A percentile compares a stretch with the other conserved stretches of the same genome.
Evolutionary conservation across 306 rosid species (phyloP).

Genomic region (Biancaea sappan): DNA sequence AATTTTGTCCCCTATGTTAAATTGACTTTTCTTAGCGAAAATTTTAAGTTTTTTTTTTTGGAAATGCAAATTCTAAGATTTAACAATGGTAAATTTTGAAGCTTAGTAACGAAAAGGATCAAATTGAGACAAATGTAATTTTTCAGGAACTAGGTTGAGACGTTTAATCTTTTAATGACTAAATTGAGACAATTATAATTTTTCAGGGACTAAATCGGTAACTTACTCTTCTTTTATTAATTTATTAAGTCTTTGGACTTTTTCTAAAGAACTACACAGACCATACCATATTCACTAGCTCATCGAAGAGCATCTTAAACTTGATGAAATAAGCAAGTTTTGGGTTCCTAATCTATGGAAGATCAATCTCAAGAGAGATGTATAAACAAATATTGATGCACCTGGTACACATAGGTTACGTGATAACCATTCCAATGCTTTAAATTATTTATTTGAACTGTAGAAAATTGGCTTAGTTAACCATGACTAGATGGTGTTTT

Average conservation of each 20-base stretch:
- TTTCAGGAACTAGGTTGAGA: too few species aligned
- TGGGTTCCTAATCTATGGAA: neutral
- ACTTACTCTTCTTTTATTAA: constrained; percentile 15
- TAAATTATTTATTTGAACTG: constrained; percentile 20
- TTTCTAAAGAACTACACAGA: neutral
- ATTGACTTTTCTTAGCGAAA: too few species aligned
- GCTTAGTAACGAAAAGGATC: too few species aligned
- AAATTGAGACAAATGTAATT: too few species aligned
- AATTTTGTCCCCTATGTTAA: too few species aligned
- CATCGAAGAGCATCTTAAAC: neutral
- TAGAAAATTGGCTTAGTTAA: constrained; percentile 8
- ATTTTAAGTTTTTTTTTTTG: too few species aligned
- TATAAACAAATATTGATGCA: constrained; percentile 3
- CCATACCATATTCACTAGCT: constrained; percentile 2
- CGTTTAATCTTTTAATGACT: too few species aligned
- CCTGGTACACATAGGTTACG: neutral
- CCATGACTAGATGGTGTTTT: constrained; percentile 9
- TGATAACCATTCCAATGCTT: neutral
- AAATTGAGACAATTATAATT: too few species aligned
- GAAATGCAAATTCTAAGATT: too few species aligned
- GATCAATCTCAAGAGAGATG: neutral
- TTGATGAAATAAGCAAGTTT: constrained; percentile 13
- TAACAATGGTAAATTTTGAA: too few species aligned
- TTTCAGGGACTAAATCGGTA: too few species aligned
- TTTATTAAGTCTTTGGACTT: neutral